Evolutionary conservation across 768 basidiomycete species (phyloP), one percentile per base, ranked within the genome.

Genomic region (Collybia mongolica): DNA sequence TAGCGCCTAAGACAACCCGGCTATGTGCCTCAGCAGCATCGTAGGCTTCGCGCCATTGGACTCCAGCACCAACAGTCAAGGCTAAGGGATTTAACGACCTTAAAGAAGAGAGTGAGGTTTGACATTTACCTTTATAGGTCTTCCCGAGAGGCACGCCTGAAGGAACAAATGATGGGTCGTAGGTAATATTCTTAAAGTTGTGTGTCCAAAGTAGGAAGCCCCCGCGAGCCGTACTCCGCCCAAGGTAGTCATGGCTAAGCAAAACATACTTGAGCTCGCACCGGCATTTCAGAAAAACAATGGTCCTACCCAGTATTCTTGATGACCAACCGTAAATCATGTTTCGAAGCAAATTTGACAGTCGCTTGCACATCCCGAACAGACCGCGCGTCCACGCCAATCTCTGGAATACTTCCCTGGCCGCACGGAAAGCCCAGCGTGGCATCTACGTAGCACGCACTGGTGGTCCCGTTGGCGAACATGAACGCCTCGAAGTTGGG

Each of bases 371-470:
- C 52, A 49, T 79, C 76, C 6, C 48, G 49, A 1, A 63, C 62
- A 0, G 61, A 65, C 8, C 68, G 61, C 0, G 72, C 72, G 46
- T 77, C 71, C 3, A 75, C 73, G 0, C 68, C 72, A 14, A 70
- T 51, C 1, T 66, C 59, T 2, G 77, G 70, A 0, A 77, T 65
- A 38, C 68, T 70, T 18, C 75, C 76, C 54, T 76, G 76, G 2
- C 61, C 57, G 51, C 76, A 79, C 3, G 72, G 65, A 8, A 65
- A 41, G 3, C 68, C 70, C 2, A 72, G 57, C 0, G 64, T 58
- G 0, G 73, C 72, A 48, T 81, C 71, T 35, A 80, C 48, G 29
- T 76, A 79, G 70, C 81, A 84, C 0, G 66, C 72, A 52, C 72
- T 72, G 44, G 77, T 72, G 38, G 74, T 78, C 32, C 72, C 76